These are phyloP conservation scores for Lachnum nothofagi DNA, from an alignment of 2,329 filamentous ascomycete genomes.

Conservation along the genomic window DNA sequence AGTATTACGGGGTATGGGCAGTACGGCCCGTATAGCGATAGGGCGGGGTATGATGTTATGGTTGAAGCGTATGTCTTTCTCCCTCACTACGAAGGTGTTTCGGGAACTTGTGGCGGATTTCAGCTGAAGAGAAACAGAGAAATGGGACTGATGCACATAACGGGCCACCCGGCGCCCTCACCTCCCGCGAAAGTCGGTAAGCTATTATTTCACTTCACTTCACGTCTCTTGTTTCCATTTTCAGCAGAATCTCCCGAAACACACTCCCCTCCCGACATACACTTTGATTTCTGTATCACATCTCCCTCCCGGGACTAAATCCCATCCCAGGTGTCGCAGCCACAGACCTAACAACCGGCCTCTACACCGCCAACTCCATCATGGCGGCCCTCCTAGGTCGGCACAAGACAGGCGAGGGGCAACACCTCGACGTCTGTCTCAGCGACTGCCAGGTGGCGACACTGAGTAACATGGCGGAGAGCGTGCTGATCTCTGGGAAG, in stretches of 20 bases:
- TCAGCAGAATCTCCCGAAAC: no score
- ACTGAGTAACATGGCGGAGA: conserved; percentile 86
- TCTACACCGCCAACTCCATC: conserved; percentile 90
- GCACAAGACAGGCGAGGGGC: conserved; percentile 67
- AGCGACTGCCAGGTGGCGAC: conserved; percentile 93
- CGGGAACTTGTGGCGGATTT: no score
- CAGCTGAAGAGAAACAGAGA: conserved; percentile 43
- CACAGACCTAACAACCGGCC: conserved; percentile 84
- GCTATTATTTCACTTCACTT: no score
- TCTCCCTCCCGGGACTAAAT: no score
- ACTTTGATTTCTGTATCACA: no score
- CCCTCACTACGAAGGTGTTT: no score
- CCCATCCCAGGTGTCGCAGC: no score
- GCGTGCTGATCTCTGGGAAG: conserved; percentile 77
- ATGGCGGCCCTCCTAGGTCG: conserved; percentile 81
- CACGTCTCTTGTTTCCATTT: no score
- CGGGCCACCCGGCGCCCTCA: conserved; percentile 67
- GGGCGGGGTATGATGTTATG: conserved; percentile 97
- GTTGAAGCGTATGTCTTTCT: conserved; percentile 62
- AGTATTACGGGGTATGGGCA: conserved; percentile 96
- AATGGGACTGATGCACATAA: conserved; percentile 97
- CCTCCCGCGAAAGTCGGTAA: conserved; percentile 94
- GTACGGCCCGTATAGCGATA: conserved; percentile 76
- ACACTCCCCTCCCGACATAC: no score
- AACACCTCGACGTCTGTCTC: conserved; percentile 82